Evolutionary conservation across 306 rosid species (phyloP).

Genomic region (Cicer pinnatifidum): DNA sequence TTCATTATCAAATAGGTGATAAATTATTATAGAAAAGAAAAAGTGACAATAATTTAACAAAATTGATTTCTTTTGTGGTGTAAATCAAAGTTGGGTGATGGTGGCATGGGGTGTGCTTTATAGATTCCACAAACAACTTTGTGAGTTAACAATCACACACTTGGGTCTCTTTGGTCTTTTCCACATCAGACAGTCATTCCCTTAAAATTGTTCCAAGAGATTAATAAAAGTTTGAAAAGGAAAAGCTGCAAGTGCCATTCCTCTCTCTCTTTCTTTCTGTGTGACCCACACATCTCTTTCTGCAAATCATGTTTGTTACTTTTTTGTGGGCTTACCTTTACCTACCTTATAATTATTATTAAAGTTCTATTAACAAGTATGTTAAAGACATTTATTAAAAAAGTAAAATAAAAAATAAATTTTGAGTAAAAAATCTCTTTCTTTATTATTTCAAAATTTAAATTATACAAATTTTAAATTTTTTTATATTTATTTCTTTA

Average conservation of each 20-base stretch:
- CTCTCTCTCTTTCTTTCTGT: slow-evolving; percentile 42
- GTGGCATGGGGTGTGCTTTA: slow-evolving; percentile 51
- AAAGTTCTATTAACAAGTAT: no score
- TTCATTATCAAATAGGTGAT: no score
- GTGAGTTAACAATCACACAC: slow-evolving; percentile 47
- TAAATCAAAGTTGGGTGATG: slow-evolving; percentile 53
- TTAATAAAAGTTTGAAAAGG: slow-evolving; percentile 66
- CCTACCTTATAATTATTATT: slow-evolving; percentile 1
- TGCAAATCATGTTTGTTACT: slow-evolving; percentile 43
- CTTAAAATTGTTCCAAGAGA: slow-evolving; percentile 64
- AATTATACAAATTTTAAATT: no score
- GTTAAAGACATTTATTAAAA: no score
- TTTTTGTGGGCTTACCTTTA: neutral
- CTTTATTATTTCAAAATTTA: no score
- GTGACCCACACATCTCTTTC: slow-evolving; percentile 46
- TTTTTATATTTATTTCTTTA: no score
- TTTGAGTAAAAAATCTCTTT: no score
- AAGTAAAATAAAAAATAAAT: no score
- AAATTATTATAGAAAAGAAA: neutral
- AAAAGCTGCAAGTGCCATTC: slow-evolving; percentile 69
- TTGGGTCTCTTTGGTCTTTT: slow-evolving; percentile 52
- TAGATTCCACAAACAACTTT: slow-evolving; percentile 63
- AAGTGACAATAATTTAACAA: neutral
- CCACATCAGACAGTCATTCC: slow-evolving; percentile 66
- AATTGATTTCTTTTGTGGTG: slow-evolving; percentile 60